Evolutionary conservation across 1,139 yeast genomes (phyloP), one percentile per base, ranked within the genome.

Genomic region (Arxiozyma bovina): DNA sequence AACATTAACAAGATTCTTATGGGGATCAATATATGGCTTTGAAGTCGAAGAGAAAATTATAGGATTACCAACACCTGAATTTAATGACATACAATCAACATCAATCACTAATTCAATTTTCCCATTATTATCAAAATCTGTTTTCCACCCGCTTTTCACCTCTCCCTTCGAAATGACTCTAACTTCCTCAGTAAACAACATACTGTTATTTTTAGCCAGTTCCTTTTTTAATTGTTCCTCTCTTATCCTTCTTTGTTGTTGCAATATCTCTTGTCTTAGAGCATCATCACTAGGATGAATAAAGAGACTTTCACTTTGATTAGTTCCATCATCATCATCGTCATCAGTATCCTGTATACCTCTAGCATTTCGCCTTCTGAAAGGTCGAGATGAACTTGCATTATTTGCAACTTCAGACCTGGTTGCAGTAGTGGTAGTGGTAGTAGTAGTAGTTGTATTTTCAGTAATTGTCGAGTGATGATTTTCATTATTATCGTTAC

Each of bases 91-190:
- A 38, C 85, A 80, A 42, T 78, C 77, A 47, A 86, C 82, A 59
- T 81, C 88, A 5, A 87, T 87, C 41, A 84, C 82, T 55, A 89
- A 69, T 70, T 89, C 96, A 55, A 90, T 83, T 56, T 79, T 77
- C 7, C 97, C 98, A 44, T 76, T 75, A 41, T 82, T 86, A 18
- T 81, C 71, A 67, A 85, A 91, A 70, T 94, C 98, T 0, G 95
- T 82, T 69, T 93, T 93, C 99, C 99, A 93, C 6, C 99, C 99
- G 25, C 80, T 77, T 67, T 86, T 87, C 65, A 89, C 71, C 57
- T 87, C 96, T 7, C 96, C 96, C 54, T 82, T 80, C 17, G 85
- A 79, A 15, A 93, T 75, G 1, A 87, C 81, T 48, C 93, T 76
- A 0, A 79, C 77, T 63, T 89, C 96, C 64, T 89, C 94, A 7